Percentiles rank a stretch among this genome's conserved stretches.
phyloP scores from a whole-genome alignment of 768 basidiomycete genomes.

The Pleurotus salmoneostramineus region DNA sequence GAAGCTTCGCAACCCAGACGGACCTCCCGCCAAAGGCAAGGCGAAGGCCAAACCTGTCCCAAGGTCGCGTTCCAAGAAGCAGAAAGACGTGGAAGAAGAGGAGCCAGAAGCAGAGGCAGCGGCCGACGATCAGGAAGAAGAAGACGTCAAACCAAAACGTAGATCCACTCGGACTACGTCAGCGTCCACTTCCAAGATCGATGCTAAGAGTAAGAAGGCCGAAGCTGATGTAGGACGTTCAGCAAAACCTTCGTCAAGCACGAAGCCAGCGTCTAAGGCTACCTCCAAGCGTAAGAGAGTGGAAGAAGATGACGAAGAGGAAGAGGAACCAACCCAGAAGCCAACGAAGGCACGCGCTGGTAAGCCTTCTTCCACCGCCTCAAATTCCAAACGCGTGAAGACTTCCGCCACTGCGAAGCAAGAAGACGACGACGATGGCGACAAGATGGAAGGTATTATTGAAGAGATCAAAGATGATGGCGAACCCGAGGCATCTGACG shows the following conservation, averaged over 20 bases:
- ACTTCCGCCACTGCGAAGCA: neutral
- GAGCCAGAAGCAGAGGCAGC: neutral
- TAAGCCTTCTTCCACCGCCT: slow-evolving; percentile 1
- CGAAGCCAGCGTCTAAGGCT: neutral
- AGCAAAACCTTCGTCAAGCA: neutral
- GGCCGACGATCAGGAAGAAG: neutral
- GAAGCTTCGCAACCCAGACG: slow-evolving; percentile 30
- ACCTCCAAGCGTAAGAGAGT: slow-evolving; percentile 7
- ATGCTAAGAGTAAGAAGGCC: slow-evolving; percentile 19
- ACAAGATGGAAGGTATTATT: neutral
- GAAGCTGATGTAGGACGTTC: slow-evolving; percentile 6
- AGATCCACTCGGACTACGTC: slow-evolving; percentile 11
- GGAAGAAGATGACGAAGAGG: slow-evolving; percentile 21
- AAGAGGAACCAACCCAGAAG: slow-evolving; percentile 22
- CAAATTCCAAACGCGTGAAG: neutral
- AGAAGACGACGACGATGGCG: neutral
- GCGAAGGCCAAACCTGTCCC: slow-evolving; percentile 12
- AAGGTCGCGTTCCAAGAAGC: slow-evolving; percentile 11
- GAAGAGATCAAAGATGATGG: neutral
- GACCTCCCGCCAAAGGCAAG: slow-evolving; percentile 13
- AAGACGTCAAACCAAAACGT: slow-evolving; percentile 10
- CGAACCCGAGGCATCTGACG: slow-evolving; percentile 2
- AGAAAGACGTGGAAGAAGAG: neutral
- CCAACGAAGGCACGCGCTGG: neutral
- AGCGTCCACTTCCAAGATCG: neutral